Conservation (phyloP, 257 asterid species). For the Lithospermum erythrorhizon region DNA sequence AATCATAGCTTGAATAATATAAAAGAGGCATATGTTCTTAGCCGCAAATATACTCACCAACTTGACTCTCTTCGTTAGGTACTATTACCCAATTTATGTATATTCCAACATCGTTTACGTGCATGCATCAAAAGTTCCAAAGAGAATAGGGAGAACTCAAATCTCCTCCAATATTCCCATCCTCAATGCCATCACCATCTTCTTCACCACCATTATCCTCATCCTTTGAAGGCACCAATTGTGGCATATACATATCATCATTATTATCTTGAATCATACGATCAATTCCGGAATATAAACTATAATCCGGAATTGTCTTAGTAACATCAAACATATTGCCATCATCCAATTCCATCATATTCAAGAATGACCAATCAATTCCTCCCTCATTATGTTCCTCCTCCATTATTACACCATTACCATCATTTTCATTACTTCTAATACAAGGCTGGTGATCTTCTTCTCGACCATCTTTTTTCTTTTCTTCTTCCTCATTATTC, state of each 20-base stretch:
- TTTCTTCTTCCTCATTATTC: conserved; percentile 4
- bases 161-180: background rate
- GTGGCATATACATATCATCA: background rate
- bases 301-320: background rate
- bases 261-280: background rate
- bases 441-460: too few relatives aligned
- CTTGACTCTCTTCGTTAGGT: too few relatives aligned
- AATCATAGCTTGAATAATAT: too few relatives aligned
- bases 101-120: too few relatives aligned
- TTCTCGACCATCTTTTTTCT: too few relatives aligned
- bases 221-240: background rate
- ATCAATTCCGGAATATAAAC: background rate
- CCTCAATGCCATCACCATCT: background rate
- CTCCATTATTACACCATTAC: background rate
- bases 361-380: background rate
- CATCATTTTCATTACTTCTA: background rate
- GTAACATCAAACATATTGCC: background rate
- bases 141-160: background rate
- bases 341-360: background rate
- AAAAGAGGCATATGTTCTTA: too few relatives aligned
- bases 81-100: too few relatives aligned
- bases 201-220: background rate
- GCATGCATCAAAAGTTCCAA: background rate
- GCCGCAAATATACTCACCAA: too few relatives aligned
- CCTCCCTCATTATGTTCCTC: background rate